These are phyloP conservation scores for Skeletonema marinoi DNA, from an alignment of 108 stramenopile species.

Conservation along the genomic window DNA sequence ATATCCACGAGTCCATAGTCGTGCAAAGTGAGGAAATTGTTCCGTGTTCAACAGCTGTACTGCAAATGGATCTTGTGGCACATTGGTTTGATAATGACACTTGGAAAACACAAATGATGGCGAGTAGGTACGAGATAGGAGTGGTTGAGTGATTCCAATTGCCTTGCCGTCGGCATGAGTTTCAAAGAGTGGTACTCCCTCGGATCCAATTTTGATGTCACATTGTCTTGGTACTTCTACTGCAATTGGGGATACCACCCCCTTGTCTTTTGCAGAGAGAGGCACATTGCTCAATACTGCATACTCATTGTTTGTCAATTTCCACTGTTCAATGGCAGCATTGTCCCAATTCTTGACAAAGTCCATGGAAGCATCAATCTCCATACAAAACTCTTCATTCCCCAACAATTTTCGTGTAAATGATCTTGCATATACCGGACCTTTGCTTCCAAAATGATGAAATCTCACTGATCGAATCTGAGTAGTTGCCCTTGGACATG, in stretches of 20 bases:
- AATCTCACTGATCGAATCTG: slow-evolving; percentile 71
- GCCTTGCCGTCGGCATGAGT: slow-evolving; percentile 73
- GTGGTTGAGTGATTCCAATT: slow-evolving; percentile 58
- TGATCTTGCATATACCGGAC: slow-evolving; percentile 77
- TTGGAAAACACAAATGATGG: slow-evolving; percentile 91
- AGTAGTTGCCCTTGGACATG: slow-evolving; percentile 26
- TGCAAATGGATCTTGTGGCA: slow-evolving; percentile 91
- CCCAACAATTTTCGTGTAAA: slow-evolving; percentile 79
- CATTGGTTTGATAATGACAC: slow-evolving; percentile 92
- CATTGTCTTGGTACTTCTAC: slow-evolving; percentile 70
- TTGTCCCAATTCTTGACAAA: slow-evolving; percentile 89
- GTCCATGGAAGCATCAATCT: slow-evolving; percentile 91
- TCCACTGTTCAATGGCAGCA: slow-evolving; percentile 73
- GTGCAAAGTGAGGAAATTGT: slow-evolving; percentile 87
- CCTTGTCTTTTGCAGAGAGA: slow-evolving; percentile 54
- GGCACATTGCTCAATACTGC: slow-evolving; percentile 90
- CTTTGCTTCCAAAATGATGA: slow-evolving; percentile 68
- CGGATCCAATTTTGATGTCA: slow-evolving; percentile 58
- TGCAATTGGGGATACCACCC: background rate
- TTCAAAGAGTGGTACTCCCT: slow-evolving; percentile 65
- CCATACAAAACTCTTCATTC: slow-evolving; percentile 98
- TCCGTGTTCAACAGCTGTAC: slow-evolving; percentile 88
- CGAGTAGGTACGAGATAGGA: slow-evolving; percentile 86
- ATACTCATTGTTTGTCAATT: slow-evolving; percentile 88
- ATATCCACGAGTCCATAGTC: slow-evolving; percentile 85